Conservation (phyloP, 2,329 filamentous ascomycete genomes). For the Stemphylium beticola region DNA sequence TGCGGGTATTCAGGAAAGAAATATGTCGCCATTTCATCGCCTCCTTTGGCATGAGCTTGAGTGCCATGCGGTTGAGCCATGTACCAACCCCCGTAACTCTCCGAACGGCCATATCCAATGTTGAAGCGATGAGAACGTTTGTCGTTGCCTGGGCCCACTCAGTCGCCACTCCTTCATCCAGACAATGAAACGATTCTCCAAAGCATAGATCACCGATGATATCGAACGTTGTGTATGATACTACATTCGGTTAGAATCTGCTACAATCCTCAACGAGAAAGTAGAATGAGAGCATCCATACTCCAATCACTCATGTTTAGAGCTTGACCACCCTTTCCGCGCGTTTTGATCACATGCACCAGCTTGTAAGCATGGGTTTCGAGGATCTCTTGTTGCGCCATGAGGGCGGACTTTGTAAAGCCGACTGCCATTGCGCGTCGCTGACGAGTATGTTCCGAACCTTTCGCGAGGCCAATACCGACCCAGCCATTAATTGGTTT, state of each 20-base stretch:
- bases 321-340: background rate
- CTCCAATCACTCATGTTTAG: background rate
- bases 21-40: background rate
- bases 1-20: background rate
- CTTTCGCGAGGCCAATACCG: conserved; percentile 1
- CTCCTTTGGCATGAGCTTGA: background rate
- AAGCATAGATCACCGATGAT: conserved; percentile 4
- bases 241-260: background rate
- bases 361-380: background rate
- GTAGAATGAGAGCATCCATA: background rate
- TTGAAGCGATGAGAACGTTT: background rate
- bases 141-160: background rate
- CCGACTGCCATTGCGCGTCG: conserved; percentile 1
- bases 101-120: background rate
- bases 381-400: background rate
- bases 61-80: background rate
- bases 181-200: background rate
- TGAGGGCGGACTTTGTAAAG: background rate
- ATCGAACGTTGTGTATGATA: conserved; percentile 1
- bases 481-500: background rate
- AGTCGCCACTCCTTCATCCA: background rate
- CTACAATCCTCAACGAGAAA: background rate
- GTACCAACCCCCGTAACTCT: background rate
- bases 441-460: background rate
- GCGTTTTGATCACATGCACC: background rate